These are phyloP conservation scores for Metschnikowia sp. DNA, from an alignment of 805 yeast genomes.

Conservation along the genomic window DNA sequence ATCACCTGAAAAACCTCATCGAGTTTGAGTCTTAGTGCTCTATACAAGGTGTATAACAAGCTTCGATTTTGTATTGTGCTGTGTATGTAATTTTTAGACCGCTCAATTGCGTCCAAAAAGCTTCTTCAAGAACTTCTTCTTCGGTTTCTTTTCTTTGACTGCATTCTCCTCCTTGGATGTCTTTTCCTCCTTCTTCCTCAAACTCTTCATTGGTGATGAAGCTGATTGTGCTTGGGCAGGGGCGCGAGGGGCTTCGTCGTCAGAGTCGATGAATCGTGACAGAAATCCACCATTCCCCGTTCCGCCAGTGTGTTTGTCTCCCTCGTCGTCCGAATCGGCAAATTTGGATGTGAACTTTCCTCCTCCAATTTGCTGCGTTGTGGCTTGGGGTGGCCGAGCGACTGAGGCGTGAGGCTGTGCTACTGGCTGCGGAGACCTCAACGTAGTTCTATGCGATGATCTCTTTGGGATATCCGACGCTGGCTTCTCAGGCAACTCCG, in stretches of 20 bases:
- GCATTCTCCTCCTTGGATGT: slow-evolving; percentile 7
- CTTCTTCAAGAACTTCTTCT: slow-evolving; percentile 38
- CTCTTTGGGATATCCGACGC: slow-evolving; percentile 1
- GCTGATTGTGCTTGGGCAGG: neutral
- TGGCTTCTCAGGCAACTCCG: slow-evolving; percentile 1
- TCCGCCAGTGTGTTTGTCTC: slow-evolving; percentile 5
- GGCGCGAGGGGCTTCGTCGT: slow-evolving; percentile 21
- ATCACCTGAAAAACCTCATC: slow-evolving; percentile 30
- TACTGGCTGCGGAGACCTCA: slow-evolving; percentile 6
- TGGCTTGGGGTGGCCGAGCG: neutral
- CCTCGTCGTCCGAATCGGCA: slow-evolving; percentile 62
- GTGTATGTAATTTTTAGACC: too few species aligned
- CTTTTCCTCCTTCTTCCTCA: slow-evolving; percentile 12
- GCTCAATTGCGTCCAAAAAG: slow-evolving; percentile 32
- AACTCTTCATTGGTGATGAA: slow-evolving; percentile 10
- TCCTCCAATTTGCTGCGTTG: neutral
- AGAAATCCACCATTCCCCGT: slow-evolving; percentile 16
- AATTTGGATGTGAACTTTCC: slow-evolving; percentile 49
- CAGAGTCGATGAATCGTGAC: slow-evolving; percentile 30
- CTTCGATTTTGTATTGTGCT: too few species aligned
- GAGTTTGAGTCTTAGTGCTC: slow-evolving; percentile 42
- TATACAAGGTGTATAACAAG: too few species aligned
- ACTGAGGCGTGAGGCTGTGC: neutral
- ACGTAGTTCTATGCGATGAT: slow-evolving; percentile 6
- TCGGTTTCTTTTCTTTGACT: slow-evolving; percentile 22